Percentiles rank a stretch among this genome's conserved stretches.
Evolutionary conservation across 352 stramenopile genomes (phyloP).

Genomic region (Globisporangium solare): DNA sequence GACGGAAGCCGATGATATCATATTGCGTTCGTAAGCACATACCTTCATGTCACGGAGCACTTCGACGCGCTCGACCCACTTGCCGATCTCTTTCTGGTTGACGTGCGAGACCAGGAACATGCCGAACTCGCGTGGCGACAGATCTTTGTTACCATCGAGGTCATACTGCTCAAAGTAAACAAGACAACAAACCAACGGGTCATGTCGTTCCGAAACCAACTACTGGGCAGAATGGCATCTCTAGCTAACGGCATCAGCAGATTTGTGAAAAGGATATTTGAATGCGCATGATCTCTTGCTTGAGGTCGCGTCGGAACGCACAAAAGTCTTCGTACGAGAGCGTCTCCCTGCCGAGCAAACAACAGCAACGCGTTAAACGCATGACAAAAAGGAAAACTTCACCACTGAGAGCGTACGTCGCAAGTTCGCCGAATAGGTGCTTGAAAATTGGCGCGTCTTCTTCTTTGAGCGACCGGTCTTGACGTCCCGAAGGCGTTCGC

Average conservation of each 20-base stretch:
- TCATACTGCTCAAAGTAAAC: slow-evolving; percentile 89
- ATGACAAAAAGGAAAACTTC: background rate
- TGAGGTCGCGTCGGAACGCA: slow-evolving; percentile 62
- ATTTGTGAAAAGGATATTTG: slow-evolving; percentile 72
- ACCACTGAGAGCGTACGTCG: slow-evolving; percentile 25
- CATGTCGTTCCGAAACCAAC: background rate
- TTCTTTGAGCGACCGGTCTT: slow-evolving; percentile 74
- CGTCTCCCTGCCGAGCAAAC: slow-evolving; percentile 34
- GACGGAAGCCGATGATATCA: background rate
- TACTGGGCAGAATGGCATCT: background rate
- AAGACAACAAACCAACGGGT: background rate
- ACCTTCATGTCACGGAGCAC: slow-evolving; percentile 53
- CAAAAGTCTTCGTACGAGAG: slow-evolving; percentile 83
- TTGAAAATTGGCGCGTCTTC: slow-evolving; percentile 81
- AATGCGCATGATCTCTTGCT: slow-evolving; percentile 85
- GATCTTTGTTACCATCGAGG: slow-evolving; percentile 68
- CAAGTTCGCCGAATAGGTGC: slow-evolving; percentile 78
- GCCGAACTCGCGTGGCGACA: slow-evolving; percentile 79
- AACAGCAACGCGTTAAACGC: background rate
- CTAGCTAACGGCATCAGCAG: too few relatives aligned
- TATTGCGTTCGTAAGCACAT: background rate
- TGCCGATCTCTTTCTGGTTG: slow-evolving; percentile 75
- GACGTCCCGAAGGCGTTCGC: slow-evolving; percentile 69
- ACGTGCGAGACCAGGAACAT: slow-evolving; percentile 87
- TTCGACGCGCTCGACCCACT: slow-evolving; percentile 82